phyloP scores from a whole-genome alignment of 2,329 filamentous ascomycete species.

The Xylaria sp. region DNA sequence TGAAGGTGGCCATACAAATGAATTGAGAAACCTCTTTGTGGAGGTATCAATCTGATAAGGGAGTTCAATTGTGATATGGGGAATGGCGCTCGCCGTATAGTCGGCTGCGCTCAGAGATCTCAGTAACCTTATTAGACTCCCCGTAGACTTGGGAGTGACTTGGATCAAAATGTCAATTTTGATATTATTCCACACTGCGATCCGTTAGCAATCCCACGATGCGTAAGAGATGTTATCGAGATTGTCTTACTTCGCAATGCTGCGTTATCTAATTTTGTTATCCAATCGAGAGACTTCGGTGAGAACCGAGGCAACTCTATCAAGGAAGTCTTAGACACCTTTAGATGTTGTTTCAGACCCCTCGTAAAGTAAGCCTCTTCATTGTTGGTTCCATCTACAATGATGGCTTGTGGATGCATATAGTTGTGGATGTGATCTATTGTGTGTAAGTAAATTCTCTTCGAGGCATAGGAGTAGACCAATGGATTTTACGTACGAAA shows the following conservation, averaged over 20 bases:
- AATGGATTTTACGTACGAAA: conserved; percentile 56
- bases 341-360: conserved; percentile 62
- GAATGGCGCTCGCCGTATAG: conserved; percentile 70
- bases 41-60: conserved; percentile 71
- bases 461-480: not conserved
- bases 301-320: conserved; percentile 75
- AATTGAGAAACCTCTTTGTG: conserved; percentile 65
- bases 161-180: conserved; percentile 85
- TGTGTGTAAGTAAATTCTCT: conserved; percentile 29
- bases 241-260: conserved; percentile 65
- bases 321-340: conserved; percentile 61
- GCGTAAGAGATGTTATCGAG: not conserved
- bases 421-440: conserved; percentile 71
- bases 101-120: conserved; percentile 77
- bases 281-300: conserved; percentile 72
- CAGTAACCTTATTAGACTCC: conserved; percentile 77
- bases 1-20: conserved; percentile 70
- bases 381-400: conserved; percentile 69
- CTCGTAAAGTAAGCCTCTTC: conserved; percentile 74
- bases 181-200: conserved; percentile 75
- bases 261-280: conserved; percentile 75
- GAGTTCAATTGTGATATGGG: conserved; percentile 84
- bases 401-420: conserved; percentile 77
- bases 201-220: conserved; percentile 31
- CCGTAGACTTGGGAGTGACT: conserved; percentile 71